Percentiles rank a stretch among this genome's conserved stretches.
Conservation (phyloP, 805 yeast species). For the Wickerhamomyces ciferrii region DNA sequence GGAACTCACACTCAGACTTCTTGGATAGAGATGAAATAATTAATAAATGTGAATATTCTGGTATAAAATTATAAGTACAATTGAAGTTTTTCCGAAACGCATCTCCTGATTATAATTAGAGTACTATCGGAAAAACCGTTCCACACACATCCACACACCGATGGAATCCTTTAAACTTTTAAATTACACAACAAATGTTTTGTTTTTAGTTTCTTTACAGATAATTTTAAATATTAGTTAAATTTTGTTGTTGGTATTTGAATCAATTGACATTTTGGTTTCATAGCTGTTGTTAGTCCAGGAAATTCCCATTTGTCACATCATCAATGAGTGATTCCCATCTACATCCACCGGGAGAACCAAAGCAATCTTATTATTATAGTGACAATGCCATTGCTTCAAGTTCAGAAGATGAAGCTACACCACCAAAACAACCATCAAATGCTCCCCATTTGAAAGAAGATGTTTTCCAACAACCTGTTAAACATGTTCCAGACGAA, state of each 20-base stretch:
- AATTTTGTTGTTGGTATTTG: too few relatives aligned
- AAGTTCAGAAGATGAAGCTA: slow-evolving; percentile 19
- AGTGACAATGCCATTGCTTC: slow-evolving; percentile 19
- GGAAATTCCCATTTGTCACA: background rate
- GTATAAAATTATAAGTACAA: background rate
- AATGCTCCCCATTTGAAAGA: background rate
- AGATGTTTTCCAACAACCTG: background rate
- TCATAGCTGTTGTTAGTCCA: too few relatives aligned
- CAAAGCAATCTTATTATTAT: slow-evolving; percentile 1
- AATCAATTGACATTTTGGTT: too few relatives aligned
- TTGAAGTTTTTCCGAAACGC: background rate
- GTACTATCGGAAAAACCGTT: too few relatives aligned
- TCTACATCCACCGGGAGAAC: background rate
- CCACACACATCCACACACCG: too few relatives aligned
- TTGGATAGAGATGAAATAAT: slow-evolving; percentile 8
- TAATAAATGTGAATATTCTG: background rate
- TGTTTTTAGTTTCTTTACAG: too few relatives aligned
- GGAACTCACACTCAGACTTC: slow-evolving; percentile 52
- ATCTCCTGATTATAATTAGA: background rate
- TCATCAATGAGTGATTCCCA: background rate
- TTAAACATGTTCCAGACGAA: background rate
- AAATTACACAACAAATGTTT: too few relatives aligned
- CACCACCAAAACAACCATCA: slow-evolving; percentile 5
- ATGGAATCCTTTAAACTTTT: background rate
- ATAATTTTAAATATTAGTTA: too few relatives aligned